Evolutionary conservation across 192 early-diverging fungal genomes (phyloP).

Genomic region (Coemansia sp.): DNA sequence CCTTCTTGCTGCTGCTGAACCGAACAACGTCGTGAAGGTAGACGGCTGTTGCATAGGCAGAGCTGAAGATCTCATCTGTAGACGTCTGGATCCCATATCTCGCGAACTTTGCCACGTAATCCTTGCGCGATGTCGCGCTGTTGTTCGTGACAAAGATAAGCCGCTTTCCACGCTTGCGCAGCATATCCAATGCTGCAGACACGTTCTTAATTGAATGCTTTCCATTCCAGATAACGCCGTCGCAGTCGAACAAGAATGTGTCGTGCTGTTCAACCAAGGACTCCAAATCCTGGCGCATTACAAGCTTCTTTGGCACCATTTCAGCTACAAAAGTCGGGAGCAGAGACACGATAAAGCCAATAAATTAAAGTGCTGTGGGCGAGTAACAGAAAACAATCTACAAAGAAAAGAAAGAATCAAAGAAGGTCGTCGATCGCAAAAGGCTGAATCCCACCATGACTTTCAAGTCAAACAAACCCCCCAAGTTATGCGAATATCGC

Average conservation of each 20-base stretch:
- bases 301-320: conserved; percentile 29
- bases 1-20: conserved; percentile 85
- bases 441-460: no score
- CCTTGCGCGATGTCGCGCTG: conserved; percentile 80
- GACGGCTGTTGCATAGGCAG: conserved; percentile 88
- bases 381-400: no score
- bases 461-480: no score
- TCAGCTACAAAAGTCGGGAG: not conserved
- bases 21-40: conserved; percentile 83
- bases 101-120: conserved; percentile 82
- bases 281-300: conserved; percentile 42
- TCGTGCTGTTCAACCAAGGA: conserved; percentile 76
- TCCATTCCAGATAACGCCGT: conserved; percentile 97
- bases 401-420: no score
- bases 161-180: conserved; percentile 79
- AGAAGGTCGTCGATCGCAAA: no score
- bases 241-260: conserved; percentile 96
- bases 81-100: conserved; percentile 76
- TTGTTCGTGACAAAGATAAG: conserved; percentile 99
- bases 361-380: no score
- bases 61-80: conserved; percentile 88
- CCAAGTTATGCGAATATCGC: no score
- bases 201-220: conserved; percentile 67
- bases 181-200: conserved; percentile 66
- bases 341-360: no score